phyloP scores from a whole-genome alignment of 306 rosid genomes.

The Herpetospermum pedunculosum region DNA sequence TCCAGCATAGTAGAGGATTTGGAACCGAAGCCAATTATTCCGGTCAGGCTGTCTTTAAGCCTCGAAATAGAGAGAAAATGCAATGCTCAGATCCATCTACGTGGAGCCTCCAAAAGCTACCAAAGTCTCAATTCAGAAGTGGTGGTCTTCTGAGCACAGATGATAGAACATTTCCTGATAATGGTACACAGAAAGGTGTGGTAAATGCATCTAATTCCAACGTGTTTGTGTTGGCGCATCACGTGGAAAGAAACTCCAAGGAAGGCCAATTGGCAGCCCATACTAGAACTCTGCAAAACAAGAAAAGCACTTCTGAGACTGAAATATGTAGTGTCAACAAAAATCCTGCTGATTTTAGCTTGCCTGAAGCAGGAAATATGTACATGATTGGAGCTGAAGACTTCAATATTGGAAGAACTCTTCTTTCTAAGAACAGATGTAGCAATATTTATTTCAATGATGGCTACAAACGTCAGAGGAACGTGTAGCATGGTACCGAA shows the following conservation, averaged over 20 bases:
- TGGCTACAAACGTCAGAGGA: constrained; percentile 44
- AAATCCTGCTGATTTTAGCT: constrained; percentile 90
- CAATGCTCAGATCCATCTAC: constrained; percentile 29
- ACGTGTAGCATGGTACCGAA: constrained; percentile 29
- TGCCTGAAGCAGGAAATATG: constrained; percentile 45
- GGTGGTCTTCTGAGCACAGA: constrained; percentile 8
- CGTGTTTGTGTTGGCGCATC: constrained; percentile 20
- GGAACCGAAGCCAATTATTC: constrained; percentile 21
- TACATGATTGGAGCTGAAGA: constrained; percentile 92
- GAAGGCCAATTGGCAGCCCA: constrained; percentile 20
- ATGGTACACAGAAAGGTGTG: constrained; percentile 12
- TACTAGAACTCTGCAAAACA: constrained; percentile 28
- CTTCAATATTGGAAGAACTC: constrained; percentile 37
- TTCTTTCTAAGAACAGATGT: constrained; percentile 23
- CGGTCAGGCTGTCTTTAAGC: constrained; percentile 31
- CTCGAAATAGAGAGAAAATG: constrained; percentile 44
- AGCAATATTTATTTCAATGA: constrained; percentile 17
- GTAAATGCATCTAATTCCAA: constrained; percentile 16
- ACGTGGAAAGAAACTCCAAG: constrained; percentile 23
- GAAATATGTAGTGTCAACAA: constrained; percentile 44
- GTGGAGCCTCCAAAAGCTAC: constrained; percentile 24
- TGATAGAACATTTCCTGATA: constrained; percentile 18
- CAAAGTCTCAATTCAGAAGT: constrained; percentile 9
- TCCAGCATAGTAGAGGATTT: constrained; percentile 29
- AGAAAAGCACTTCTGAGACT: constrained; percentile 23